These are phyloP conservation scores for Tylopilus sp. DNA, from an alignment of 1,284 basidiomycete species.

Conservation along the genomic window DNA sequence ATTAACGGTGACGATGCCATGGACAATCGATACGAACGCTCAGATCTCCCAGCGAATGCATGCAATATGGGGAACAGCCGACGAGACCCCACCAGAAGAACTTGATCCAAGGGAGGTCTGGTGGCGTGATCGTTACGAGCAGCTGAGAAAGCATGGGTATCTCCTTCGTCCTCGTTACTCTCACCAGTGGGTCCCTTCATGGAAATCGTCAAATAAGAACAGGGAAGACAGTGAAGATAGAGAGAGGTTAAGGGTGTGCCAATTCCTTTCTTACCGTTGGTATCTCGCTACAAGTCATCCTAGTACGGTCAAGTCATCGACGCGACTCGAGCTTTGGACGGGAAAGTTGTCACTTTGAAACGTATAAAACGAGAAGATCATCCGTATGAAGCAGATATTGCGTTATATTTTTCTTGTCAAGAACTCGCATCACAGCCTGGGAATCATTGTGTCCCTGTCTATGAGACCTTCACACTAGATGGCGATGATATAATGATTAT, in stretches of 20 bases:
- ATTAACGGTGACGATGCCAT: constrained; percentile 4
- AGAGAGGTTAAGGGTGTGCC: background rate
- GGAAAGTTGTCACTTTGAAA: constrained; percentile 15
- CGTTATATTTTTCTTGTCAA: background rate
- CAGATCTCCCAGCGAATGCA: background rate
- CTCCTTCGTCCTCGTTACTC: too few relatives aligned
- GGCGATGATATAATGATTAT: background rate
- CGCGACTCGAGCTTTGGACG: constrained; percentile 10
- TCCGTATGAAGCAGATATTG: constrained; percentile 17
- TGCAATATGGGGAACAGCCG: too few relatives aligned
- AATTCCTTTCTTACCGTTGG: background rate
- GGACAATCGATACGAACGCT: background rate
- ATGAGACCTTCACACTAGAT: background rate
- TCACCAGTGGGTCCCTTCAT: background rate
- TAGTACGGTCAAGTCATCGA: too few relatives aligned
- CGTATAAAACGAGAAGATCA: background rate
- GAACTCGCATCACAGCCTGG: background rate
- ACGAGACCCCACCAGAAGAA: background rate
- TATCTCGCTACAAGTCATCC: background rate
- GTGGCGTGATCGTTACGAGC: background rate
- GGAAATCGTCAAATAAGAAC: constrained; percentile 4
- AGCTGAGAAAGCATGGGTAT: background rate
- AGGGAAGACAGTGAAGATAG: background rate
- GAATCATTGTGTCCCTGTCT: background rate
- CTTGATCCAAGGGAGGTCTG: background rate